phyloP scores from a whole-genome alignment of 2,329 filamentous ascomycete genomes.

The Pseudogymnoascus sp. region DNA sequence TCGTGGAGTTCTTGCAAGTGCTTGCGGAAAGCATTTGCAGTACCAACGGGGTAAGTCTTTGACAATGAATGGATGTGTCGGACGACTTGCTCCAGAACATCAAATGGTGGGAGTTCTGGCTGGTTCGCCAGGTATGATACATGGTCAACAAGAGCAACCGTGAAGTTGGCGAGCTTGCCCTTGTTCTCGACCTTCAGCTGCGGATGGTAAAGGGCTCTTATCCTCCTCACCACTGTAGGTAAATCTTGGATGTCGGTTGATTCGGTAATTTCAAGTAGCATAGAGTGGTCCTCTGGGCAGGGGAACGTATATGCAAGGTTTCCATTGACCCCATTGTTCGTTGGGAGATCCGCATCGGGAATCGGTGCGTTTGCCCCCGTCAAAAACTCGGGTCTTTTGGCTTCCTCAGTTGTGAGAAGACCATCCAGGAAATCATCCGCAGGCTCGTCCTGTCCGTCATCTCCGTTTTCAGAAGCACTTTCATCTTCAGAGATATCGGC shows the following conservation, averaged over 20 bases:
- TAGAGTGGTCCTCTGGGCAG: conserved; percentile 71
- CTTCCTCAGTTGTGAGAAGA: conserved; percentile 52
- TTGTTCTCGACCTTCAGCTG: conserved; percentile 82
- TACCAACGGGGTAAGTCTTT: conserved; percentile 72
- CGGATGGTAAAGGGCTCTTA: conserved; percentile 86
- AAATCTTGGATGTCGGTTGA: conserved; percentile 56
- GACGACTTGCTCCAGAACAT: conserved; percentile 68
- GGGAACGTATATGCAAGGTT: conserved; percentile 75
- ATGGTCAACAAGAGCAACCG: conserved; percentile 57
- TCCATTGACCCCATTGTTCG: conserved; percentile 33
- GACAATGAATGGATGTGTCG: conserved; percentile 90
- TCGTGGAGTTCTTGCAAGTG: conserved; percentile 54
- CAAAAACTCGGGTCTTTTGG: conserved; percentile 45
- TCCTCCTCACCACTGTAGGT: conserved; percentile 75
- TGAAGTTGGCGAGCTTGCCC: conserved; percentile 64
- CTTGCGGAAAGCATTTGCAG: conserved; percentile 69
- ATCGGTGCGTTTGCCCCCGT: conserved; percentile 38
- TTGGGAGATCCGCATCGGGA: conserved; percentile 33
- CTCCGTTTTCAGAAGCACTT: conserved; percentile 35
- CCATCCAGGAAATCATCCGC: conserved; percentile 69
- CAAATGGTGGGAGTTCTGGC: conserved; percentile 47
- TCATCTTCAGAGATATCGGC: conserved; percentile 42
- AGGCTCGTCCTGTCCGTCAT: conserved; percentile 36
- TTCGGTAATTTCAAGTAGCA: conserved; percentile 60
- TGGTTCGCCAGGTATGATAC: conserved; percentile 42